These are phyloP conservation scores for Stylosanthes scabra DNA, from an alignment of 331 rosid genomes.

Conservation along the genomic window DNA sequence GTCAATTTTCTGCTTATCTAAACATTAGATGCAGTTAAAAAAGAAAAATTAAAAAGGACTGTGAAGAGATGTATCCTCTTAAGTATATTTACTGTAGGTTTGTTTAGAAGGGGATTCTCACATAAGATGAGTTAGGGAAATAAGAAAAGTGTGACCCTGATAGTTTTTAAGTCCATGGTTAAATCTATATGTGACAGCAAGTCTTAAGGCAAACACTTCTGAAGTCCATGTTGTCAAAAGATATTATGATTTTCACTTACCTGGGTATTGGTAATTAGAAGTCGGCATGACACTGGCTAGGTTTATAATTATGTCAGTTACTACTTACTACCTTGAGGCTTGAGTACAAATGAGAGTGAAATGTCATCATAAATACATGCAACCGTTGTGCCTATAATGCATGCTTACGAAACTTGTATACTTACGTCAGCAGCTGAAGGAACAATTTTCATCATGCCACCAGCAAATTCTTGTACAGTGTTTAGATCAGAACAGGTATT, in stretches of 20 bases:
- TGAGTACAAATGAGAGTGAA: neutral
- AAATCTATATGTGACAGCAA: neutral
- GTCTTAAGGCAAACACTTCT: neutral
- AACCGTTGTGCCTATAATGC: neutral
- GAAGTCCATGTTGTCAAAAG: no score
- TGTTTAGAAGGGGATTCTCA: constrained; percentile 1
- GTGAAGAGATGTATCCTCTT: neutral
- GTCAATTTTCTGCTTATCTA: constrained; percentile 8
- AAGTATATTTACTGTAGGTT: constrained; percentile 13
- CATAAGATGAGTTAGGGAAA: neutral
- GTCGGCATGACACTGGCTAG: neutral
- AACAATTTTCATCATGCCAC: constrained; percentile 97
- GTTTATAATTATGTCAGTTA: neutral
- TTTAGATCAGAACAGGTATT: constrained; percentile 64
- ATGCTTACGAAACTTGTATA: constrained; percentile 14
- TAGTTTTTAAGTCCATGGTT: neutral
- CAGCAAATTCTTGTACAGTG: constrained; percentile 70
- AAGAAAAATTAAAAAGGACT: neutral
- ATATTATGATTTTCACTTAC: no score
- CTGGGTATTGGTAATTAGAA: neutral
- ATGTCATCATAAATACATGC: constrained; percentile 6
- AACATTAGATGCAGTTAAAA: neutral
- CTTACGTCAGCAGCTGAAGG: constrained; percentile 97
- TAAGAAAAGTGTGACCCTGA: neutral
- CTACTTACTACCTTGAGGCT: constrained; percentile 6